Base-by-base conservation (phyloP, 106 monocot species). In the Dioscorea zingiberensis region DNA sequence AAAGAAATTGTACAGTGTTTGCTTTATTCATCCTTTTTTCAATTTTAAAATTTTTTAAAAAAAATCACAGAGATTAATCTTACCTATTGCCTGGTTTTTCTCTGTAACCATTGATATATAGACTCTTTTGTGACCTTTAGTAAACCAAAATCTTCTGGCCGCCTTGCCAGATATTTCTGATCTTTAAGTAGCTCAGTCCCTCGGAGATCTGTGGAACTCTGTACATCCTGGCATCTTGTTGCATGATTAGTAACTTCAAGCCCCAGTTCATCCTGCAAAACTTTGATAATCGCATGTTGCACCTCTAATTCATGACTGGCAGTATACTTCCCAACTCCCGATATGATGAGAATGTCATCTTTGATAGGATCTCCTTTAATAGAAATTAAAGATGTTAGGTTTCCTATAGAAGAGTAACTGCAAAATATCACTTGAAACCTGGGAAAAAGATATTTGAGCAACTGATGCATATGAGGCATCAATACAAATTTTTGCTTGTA, bases 281-380 rank as follows among this genome's bases (percentile, higher is more conserved):
- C 79, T 57, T 62, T 65, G 58, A 79, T 54, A 57, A 92, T 75
- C 32, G 87, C 79, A 24, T 84, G 73, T 30, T 80, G 76, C 26
- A 85, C 87, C 14, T 81, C 81, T 9, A 54, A 13, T 38, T 38
- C 38, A 38, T 27, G 49, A 25, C 38, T 58, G 2, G 15, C 44
- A 19, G 64, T 17, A 11, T 38, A 38, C 38, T 70, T 77, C 27
- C 61, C 73, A 26, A 32, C 44, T 27, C 87, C 92, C 44, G 76
- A 66, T 4, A 93, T 87, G 65, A 93, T 82, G 63, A 84, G 73
- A 81, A 87, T 72, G 58, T 93, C 87, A 58, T 87, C 81, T 73
- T 75, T 59, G 25, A 87, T 62, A 30, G 66, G 2, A 44, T 70
- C 68, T 47, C 87, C 78, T 93, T 63, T 21, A 64, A 65, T 2